Base-by-base conservation (phyloP, 2,329 filamentous ascomycete genomes). In the Aplosporella prunicola region DNA sequence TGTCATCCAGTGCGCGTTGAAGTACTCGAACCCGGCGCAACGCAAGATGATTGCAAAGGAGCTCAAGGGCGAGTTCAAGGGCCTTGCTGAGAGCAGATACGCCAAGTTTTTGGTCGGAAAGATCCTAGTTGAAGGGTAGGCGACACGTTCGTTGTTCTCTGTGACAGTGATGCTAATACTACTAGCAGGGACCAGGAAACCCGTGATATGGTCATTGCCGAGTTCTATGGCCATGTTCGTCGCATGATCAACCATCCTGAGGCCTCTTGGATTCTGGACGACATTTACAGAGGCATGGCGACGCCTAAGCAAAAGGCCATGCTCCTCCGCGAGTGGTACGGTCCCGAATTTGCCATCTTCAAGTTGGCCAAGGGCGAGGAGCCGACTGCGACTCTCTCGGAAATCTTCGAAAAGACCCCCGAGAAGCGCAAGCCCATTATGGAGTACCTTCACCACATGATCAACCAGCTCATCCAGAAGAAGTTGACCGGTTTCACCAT, bases 71-170 rank as follows among this genome's bases (percentile, higher is more conserved):
- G 80, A 81, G 48, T 94, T 93, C 59, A 75, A 78, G 28, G 76
- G 83, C 48, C 68, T 98, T 48, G 87, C 88, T 3, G 88, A 96
- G 69, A 93, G 88, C 66, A 83, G 82, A 60, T 98, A 98, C 56
- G 89, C 89, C 52, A 98, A 98, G 65, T 98, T 96, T 61, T 63
- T 98, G 52, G 86, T 98, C 43, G 91, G 86, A 48, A 98, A 98
- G 65, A 72, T 98, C 52, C 74, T 98, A 46, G 82, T 93, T n/a
- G 84, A 93, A 55, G 86, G 61, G 62, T 63, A 46, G 43, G 58
- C 49, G 17, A 10, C 13, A 4, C 7, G n/a, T 16, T 15, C 32
- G 9, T 22, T 24, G 11, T 10, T 15, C 17, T n/a, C 2, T 9
- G 5, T 18, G 16, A 24, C 7, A 11, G 7, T 9, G 9, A 8